Evolutionary conservation across 208 protist species (phyloP).

Genomic region (Spongospora subterranea): DNA sequence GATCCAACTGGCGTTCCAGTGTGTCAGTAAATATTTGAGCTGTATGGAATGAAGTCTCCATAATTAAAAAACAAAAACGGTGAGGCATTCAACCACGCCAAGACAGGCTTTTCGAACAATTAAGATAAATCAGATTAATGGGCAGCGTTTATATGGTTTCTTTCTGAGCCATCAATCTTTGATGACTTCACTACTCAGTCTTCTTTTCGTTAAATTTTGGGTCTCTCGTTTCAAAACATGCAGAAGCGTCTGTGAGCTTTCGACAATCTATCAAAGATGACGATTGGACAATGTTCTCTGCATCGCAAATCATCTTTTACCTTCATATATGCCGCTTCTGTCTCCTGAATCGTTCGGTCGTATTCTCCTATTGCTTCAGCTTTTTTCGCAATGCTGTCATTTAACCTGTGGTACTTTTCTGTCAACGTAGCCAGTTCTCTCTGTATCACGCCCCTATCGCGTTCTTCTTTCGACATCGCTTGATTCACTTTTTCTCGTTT

Average conservation of each 20-base stretch:
- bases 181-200: background rate
- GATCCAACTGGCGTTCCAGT: no score
- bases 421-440: conserved; percentile 35
- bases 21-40: no score
- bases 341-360: conserved; percentile 56
- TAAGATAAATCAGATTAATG: background rate
- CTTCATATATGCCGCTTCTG: conserved; percentile 54
- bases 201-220: conserved; percentile 39
- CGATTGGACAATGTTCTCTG: background rate
- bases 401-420: conserved; percentile 55
- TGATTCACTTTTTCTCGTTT: conserved; percentile 25
- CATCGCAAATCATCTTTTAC: no score
- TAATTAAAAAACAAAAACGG: no score
- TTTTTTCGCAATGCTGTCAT: conserved; percentile 52
- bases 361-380: conserved; percentile 15
- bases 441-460: conserved; percentile 1
- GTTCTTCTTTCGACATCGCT: conserved; percentile 47
- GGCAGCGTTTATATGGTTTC: background rate
- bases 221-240: conserved; percentile 61
- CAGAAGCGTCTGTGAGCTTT: conserved; percentile 57
- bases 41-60: no score
- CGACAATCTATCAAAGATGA: conserved; percentile 35
- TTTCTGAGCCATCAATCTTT: background rate
- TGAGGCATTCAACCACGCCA: no score
- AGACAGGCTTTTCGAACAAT: no score